A percentile compares a stretch with the other conserved stretches of the same genome.
These are phyloP conservation scores for Suaeda aralocaspica DNA, from an alignment of 148 eudicot species.

Conservation along the genomic window DNA sequence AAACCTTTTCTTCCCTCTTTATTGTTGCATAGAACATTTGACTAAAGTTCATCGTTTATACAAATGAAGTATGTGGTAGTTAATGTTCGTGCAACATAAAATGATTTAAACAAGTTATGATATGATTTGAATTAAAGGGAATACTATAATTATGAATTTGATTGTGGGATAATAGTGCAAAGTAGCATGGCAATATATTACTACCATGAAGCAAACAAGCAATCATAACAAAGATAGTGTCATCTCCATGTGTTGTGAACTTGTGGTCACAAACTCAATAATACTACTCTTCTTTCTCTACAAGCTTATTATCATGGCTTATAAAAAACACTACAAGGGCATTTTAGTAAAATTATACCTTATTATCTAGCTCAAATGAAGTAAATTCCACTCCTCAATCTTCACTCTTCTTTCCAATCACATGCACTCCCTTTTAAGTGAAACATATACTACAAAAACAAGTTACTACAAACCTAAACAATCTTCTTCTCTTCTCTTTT, in stretches of 20 bases:
- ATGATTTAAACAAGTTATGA: no score
- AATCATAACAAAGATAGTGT: slow-evolving; percentile 13
- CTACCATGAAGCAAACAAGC: slow-evolving; percentile 21
- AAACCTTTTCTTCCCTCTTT: no score
- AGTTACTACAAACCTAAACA: slow-evolving; percentile 12
- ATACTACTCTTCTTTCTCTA: not conserved
- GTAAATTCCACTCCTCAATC: slow-evolving; percentile 29
- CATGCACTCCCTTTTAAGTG: slow-evolving; percentile 32
- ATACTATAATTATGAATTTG: not conserved
- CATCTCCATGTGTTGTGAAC: slow-evolving; percentile 2
- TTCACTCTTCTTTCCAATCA: slow-evolving; percentile 26
- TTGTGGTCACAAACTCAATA: slow-evolving; percentile 12
- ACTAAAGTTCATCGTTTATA: no score
- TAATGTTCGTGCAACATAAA: no score
- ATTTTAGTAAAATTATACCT: slow-evolving; percentile 18
- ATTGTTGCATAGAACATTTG: no score
- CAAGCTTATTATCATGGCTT: not conserved
- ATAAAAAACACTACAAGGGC: slow-evolving; percentile 1
- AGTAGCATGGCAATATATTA: not conserved
- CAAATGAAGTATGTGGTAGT: no score
- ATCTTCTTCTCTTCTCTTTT: slow-evolving; percentile 14
- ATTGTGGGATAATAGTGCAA: slow-evolving; percentile 8
- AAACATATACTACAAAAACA: slow-evolving; percentile 34
- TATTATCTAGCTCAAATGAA: slow-evolving; percentile 19
- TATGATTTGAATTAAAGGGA: not conserved